Base-by-base conservation (phyloP, 345 rosid genomes). In the Eucalyptus sp. region DNA sequence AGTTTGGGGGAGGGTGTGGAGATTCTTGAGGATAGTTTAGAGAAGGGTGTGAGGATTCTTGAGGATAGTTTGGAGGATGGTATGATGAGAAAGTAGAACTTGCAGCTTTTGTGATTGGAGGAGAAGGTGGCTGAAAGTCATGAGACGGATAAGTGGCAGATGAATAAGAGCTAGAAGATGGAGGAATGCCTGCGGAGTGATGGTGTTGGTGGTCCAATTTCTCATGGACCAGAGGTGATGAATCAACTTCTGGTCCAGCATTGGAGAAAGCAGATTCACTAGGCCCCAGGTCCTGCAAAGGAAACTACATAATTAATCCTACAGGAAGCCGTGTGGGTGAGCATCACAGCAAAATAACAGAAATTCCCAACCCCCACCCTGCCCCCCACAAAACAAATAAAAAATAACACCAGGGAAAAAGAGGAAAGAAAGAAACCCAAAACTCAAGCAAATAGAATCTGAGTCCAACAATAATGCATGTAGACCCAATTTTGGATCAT, bases 251-350 rank as follows among this genome's bases (percentile, higher is more conserved):
- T 87, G 92, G 89, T 87, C 90, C 91, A 86, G 93, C 91, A 93
- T 91, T 92, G 54, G 90, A 88, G 89, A 48, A 87, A 87, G 92
- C 86, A 87, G 94, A 50, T 87, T 93, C 96, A 81, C 90, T 90
- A 29, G 93, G 86, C 87, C 94, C 92, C 50, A 89, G 88, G 92
- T 94, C 98, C 99, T 97, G 96, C 92, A 93, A 88, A 87, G 81
- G 89, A 29, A 91, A 48, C 87, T 56, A 86, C 91, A 81, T 50
- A 87, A 86, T 54, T 33, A 89, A 31, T 84, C 49, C 22, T 22
- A 50, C 51, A 44, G 54, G 80, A 60, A 58, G 80, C 50, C 56
- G 9, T 84, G n/a, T 43, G 50, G 51, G 6, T 41, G 48, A 87
- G 46, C 18, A 62, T 27, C 50, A 43, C 41, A 43, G 6, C 25